Base-by-base conservation (phyloP, 2,329 filamentous ascomycete genomes). In the Alternaria sp. region DNA sequence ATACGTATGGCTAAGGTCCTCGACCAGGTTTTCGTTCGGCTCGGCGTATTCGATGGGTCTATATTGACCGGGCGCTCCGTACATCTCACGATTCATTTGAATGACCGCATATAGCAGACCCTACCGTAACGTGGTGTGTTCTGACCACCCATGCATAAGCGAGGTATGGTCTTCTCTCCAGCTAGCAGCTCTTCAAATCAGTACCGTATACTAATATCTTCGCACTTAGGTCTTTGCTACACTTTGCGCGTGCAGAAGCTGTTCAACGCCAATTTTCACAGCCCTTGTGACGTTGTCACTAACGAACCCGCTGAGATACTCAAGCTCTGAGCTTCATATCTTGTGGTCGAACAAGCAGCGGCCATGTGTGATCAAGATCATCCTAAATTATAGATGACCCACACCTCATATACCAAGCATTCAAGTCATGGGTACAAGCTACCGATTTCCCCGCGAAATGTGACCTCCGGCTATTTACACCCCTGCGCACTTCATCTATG, bases 401-500 rank as follows among this genome's bases (percentile, higher is more conserved):
- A 65, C 64, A 67, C 36, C 50, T 67, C 61, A 59, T 65, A 59
- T 68, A 67, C 36, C 13, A 55, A 58, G 58, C 52, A 50, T 61
- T 36, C 25, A 56, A n/a, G 46, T 32, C n/a, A 55, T 54, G 59
- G 56, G 55, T 61, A 71, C 66, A 53, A 54, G 60, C 61, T 71
- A 67, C 67, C 67, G 57, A 15, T 65, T 62, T 57, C 46, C 60
- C 53, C 61, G 55, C 62, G 68, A 66, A 60, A 62, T 49, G 26
- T 25, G 49, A 32, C 43, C 54, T 69, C 67, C 71, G 70, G 73
- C 61, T 73, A 70, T 73, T 67, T 62, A 62, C 50, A 74, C 57
- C 72, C 72, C 67, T 74, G 71, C 61, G 52, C 46, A 50, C 25
- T 63, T 73, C 72, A 74, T 74, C 59, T 73, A 72, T 54, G 57